A percentile compares a stretch with the other conserved stretches of the same genome.
Conservation (phyloP, 2,329 filamentous ascomycete genomes). For the Furcasterigmium furcatum region DNA sequence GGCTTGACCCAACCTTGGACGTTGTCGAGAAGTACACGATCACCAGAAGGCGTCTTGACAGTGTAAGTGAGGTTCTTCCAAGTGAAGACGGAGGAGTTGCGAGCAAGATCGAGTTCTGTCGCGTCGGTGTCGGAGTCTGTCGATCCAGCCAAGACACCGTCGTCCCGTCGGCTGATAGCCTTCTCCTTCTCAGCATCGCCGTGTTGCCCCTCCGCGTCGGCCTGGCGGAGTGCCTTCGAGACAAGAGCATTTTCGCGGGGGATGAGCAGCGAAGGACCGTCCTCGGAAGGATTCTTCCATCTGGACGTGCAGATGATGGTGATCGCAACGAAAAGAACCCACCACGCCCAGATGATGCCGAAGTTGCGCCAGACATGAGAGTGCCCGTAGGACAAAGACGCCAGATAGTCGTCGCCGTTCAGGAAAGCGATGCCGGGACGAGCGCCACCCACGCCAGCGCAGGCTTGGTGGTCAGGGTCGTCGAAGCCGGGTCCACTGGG, state of each 20-base stretch:
- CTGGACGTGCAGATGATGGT: slow-evolving; percentile 55
- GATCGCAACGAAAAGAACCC: slow-evolving; percentile 53
- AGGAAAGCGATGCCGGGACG: slow-evolving; percentile 42
- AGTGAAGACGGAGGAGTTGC: slow-evolving; percentile 6
- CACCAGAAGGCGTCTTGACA: slow-evolving; percentile 30
- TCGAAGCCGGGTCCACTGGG: slow-evolving; percentile 46
- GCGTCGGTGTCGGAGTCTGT: slow-evolving; percentile 17
- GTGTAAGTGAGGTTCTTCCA: slow-evolving; percentile 7
- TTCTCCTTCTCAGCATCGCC: slow-evolving; percentile 3
- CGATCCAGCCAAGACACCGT: slow-evolving; percentile 10
- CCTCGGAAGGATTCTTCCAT: slow-evolving; percentile 52
- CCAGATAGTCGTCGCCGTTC: slow-evolving; percentile 56
- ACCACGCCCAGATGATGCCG: slow-evolving; percentile 61
- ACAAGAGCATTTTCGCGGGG: slow-evolving; percentile 55
- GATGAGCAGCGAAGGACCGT: slow-evolving; percentile 54
- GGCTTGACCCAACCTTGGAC: slow-evolving; percentile 71
- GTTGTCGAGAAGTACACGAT: slow-evolving; percentile 54
- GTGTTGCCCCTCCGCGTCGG: slow-evolving; percentile 48
- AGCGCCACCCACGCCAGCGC: slow-evolving; percentile 57
- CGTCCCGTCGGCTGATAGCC: neutral
- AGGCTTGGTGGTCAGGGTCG: slow-evolving; percentile 41
- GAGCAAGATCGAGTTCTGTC: slow-evolving; percentile 14
- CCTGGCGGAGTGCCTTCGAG: slow-evolving; percentile 18
- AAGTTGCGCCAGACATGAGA: slow-evolving; percentile 57
- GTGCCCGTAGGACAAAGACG: slow-evolving; percentile 49